Conservation (phyloP, 129 eudicot genomes). For the Ambrosia artemisiifolia region DNA sequence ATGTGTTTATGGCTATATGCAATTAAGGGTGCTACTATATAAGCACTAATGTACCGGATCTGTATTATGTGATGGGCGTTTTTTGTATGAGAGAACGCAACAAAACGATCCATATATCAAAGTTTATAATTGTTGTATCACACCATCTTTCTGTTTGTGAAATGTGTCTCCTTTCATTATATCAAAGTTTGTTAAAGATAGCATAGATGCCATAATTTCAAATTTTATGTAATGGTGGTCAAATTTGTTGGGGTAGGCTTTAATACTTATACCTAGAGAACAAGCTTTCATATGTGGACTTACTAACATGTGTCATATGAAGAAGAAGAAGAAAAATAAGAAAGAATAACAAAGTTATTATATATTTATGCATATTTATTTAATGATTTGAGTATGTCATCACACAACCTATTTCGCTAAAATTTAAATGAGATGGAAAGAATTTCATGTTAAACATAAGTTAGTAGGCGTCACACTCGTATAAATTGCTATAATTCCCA, state of each 20-base stretch:
- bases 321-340: too few species aligned
- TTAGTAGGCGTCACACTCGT: too few species aligned
- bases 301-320: too few species aligned
- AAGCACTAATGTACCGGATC: constrained; percentile 10
- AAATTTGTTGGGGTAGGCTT: neutral
- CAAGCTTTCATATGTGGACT: too few species aligned
- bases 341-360: too few species aligned
- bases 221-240: neutral
- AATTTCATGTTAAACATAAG: too few species aligned
- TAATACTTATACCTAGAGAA: too few species aligned
- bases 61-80: constrained; percentile 4
- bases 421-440: too few species aligned
- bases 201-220: neutral
- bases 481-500: too few species aligned
- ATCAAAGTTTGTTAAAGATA: neutral
- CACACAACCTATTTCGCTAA: too few species aligned
- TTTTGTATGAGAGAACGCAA: constrained; percentile 16
- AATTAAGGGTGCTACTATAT: neutral
- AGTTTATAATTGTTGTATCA: neutral
- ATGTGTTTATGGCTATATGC: constrained; percentile 25
- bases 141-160: constrained; percentile 10
- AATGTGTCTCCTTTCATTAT: neutral
- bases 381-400: too few species aligned
- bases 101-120: constrained; percentile 14
- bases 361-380: too few species aligned